Evolutionary conservation across 2,329 filamentous ascomycete species (phyloP), one percentile per base, ranked within the genome.

Genomic region (Gyromitra esculenta): DNA sequence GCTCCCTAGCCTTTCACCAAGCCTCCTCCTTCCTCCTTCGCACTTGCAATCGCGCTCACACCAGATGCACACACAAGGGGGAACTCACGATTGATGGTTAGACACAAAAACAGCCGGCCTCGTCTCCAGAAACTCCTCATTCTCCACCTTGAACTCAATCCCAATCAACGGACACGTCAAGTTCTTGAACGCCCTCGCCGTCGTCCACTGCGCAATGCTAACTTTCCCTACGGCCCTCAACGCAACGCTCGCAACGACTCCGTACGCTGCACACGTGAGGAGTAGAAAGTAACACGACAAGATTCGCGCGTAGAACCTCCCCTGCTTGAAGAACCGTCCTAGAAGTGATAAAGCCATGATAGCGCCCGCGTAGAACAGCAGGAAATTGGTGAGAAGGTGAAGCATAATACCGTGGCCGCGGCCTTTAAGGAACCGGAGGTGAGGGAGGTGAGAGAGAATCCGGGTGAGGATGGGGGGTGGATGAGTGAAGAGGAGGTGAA

Each of bases 101-200:
- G 92, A 92, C 80, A 99, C 87, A 82, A 99, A 94, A 73, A 99
- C 92, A 73, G 93, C 94, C 0, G 96, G 96, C 66, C 95, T 89
- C 8, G 86, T 90, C 60, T 85, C 85, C 75, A 94, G 88, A 80
- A 90, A 83, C 79, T 90, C 84, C 76, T 89, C 81, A 11, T 94
- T 93, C 57, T 91, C 87, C 64, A 97, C 85, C 77, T 88, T 87
- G 82, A 98, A 97, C 75, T 87, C 88, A 63, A 97, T 87, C 76
- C 95, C 95, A 0, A 93, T 94, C 62, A 89, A 88, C 59, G 88
- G 83, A 80, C 87, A 87, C 91, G 97, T 96, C 80, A 88, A 83
- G 85, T 89, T 92, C 83, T 94, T 92, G 87, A 97, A 98, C 79
- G 87, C 85, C 77, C 94, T 89, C 6, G 86, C 96, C 8, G 89